Base-by-base conservation (phyloP, 2,329 filamentous ascomycete species). In the Xylariales sp. region DNA sequence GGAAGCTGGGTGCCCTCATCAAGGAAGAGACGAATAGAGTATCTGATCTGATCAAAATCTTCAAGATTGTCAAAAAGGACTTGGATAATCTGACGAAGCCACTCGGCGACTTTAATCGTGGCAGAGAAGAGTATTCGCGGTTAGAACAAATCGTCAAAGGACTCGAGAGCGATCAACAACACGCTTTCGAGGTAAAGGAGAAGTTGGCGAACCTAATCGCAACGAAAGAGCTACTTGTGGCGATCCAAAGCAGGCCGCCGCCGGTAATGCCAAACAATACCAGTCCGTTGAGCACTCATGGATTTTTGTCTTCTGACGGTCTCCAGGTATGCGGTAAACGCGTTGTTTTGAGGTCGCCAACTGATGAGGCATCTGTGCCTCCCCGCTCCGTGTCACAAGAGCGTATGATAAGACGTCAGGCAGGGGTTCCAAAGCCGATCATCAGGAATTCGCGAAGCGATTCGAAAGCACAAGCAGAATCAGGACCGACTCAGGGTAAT, bases 301-400 rank as follows among this genome's bases (percentile, higher is more conserved):
- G n/a, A 27, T 27, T 27, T 27, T n/a, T 15, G 18, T 14, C 11
- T 15, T 3, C 11, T 15, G 20, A 25, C 22, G 33, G 12, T 15
- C 5, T 24, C 11, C 10, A 10, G 28, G 31, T 21, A 16, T 25
- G 28, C 15, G 29, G 10, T n/a, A 20, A 39, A 38, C 38, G 43
- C n/a, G 43, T 45, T 8, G 22, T 29, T 19, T 21, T 45, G 14
- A 31, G 27, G 9, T 45, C 43, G 4, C 39, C 43, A 5, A 32
- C 39, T 3, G 27, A 31, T 7, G 43, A 41, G 25, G 15, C 32
- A 16, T 12, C 6, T 19, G 16, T 20, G 2, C 3, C 11, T n/a
- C 32, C 43, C 3, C 39, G 24, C 12, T 38, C 38, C 21, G 24
- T 45, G 4, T n/a, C 19, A n/a, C 25, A 45, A 28, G 43, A 45